These are phyloP conservation scores for Daphne laureola DNA, from an alignment of 441 rosid genomes.

Conservation along the genomic window DNA sequence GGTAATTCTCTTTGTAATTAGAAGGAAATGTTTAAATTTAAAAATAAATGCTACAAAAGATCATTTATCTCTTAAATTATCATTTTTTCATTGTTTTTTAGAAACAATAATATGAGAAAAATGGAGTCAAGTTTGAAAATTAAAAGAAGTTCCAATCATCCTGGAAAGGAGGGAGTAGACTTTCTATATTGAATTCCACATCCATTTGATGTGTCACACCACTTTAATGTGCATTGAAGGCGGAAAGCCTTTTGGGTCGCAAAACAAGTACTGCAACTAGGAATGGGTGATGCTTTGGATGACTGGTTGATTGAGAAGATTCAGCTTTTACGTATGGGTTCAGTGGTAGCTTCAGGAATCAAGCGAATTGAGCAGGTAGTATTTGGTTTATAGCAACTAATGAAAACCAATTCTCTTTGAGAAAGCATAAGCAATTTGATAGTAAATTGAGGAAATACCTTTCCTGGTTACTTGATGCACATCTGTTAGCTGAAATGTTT, in stretches of 20 bases:
- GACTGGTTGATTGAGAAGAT: conserved; percentile 98
- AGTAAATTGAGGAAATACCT: neutral
- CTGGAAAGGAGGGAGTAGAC: neutral
- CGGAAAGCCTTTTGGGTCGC: conserved; percentile 98
- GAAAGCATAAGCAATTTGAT: neutral
- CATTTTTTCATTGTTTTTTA: too few relatives aligned
- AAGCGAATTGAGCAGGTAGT: conserved; percentile 87
- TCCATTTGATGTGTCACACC: too few relatives aligned
- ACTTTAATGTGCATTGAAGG: conserved; percentile 35
- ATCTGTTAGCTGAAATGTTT: neutral
- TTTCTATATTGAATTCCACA: too few relatives aligned
- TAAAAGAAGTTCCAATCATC: too few relatives aligned
- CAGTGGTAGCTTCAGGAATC: conserved; percentile 89
- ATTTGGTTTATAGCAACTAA: conserved; percentile 1
- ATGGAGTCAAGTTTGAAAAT: too few relatives aligned
- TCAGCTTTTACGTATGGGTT: conserved; percentile 73
- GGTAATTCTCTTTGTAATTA: too few relatives aligned
- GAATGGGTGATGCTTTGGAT: conserved; percentile 99
- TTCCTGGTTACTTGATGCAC: conserved; percentile 1
- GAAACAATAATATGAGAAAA: too few relatives aligned
- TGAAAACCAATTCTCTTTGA: neutral
- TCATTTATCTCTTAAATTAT: too few relatives aligned
- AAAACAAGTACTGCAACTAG: conserved; percentile 92
- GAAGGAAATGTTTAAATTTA: too few relatives aligned
- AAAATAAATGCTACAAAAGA: too few relatives aligned